phyloP scores from a whole-genome alignment of 2,329 filamentous ascomycete genomes.

The Pestalotiopsis sp. region DNA sequence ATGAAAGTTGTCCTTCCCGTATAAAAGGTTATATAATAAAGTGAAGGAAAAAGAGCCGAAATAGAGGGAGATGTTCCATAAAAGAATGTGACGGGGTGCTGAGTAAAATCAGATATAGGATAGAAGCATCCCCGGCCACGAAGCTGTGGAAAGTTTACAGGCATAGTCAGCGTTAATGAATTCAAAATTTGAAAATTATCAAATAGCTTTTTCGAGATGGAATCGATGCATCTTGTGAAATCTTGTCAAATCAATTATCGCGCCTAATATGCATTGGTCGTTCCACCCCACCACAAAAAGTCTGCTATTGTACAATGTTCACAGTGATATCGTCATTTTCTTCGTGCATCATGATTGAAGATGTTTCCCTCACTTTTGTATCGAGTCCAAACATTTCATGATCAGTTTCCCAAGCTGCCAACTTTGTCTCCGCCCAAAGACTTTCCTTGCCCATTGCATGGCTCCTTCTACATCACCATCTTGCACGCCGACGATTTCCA shows the following conservation, averaged over 20 bases:
- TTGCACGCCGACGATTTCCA: conserved; percentile 1
- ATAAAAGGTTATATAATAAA: too few relatives aligned
- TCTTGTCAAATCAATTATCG: too few relatives aligned
- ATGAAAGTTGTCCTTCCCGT: conserved; percentile 7
- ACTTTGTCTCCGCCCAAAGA: background rate
- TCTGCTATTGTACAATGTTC: background rate
- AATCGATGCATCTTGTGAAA: too few relatives aligned
- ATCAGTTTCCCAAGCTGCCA: conserved; percentile 3
- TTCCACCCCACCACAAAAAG: too few relatives aligned
- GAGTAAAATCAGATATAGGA: background rate
- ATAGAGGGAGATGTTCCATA: background rate
- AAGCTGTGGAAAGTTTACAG: background rate
- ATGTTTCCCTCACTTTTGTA: background rate
- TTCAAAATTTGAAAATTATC: background rate
- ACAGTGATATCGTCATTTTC: background rate
- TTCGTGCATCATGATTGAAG: background rate
- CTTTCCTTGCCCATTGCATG: conserved; percentile 2
- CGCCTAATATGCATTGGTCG: background rate
- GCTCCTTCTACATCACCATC: background rate
- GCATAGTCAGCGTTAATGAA: background rate
- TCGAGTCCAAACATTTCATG: background rate
- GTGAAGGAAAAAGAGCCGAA: background rate
- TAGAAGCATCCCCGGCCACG: background rate
- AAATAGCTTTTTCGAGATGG: background rate
- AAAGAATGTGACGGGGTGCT: background rate